Base-by-base conservation (phyloP, 495 filamentous ascomycete genomes). In the Acidiella bohemica region DNA sequence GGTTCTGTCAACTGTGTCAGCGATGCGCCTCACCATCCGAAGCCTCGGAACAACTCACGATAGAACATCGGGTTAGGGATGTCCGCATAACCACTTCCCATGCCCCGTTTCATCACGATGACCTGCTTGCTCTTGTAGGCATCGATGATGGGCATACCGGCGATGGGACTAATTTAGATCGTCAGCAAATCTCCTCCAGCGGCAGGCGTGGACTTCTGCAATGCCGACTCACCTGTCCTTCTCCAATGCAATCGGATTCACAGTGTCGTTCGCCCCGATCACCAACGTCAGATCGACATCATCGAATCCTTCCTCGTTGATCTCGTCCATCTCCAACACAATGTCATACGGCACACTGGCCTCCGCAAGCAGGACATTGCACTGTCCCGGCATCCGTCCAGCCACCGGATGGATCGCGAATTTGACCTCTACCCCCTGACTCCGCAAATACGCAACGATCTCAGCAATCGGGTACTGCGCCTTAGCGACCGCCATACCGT, bases 71-170 rank as follows among this genome's bases (percentile, higher is more conserved):
- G 82, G 56, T 88, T 88, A 7, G 77, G 79, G 4, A 88, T 80
- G 57, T 88, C 82, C 24, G 82, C 81, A 55, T 88, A 88, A 55
- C 82, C 82, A 51, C 75, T 81, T 0, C 76, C 73, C 79, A 86
- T 75, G 29, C 81, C 73, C 13, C 82, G 66, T 64, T 88, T 88
- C 82, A 88, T 86, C 11, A 88, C 79, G 37, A 88, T 69, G 4
- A 84, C 79, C 51, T 88, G 81, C 64, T 84, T 86, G 58, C 79
- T 84, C 75, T 86, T 88, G 80, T 81, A 86, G 19, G 81, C 81
- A 41, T 86, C 80, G 43, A 88, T 62, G 19, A 88, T 81, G 5
- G 82, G 82, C 82, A 88, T 88, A 3, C 82, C 82, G 0, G 80
- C 81, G 51, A 88, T 86, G 4, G 79, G 66, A 27, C 76, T 46